Evolutionary conservation across 371 early-diverging fungal genomes (phyloP), one percentile per base, ranked within the genome.

Genomic region (Mycotypha africana): DNA sequence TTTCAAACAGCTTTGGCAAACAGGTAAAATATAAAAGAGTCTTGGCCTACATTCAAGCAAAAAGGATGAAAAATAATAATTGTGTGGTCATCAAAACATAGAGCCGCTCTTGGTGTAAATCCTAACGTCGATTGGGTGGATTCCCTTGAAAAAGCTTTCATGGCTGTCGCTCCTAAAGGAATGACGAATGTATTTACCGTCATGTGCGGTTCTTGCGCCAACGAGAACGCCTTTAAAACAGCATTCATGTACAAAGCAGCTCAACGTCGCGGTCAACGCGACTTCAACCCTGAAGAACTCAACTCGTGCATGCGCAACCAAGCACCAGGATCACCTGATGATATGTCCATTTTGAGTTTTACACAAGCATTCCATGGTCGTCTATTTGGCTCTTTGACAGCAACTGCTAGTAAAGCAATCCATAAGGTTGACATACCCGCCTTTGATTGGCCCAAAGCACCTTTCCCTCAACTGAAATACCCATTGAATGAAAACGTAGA

Each of bases 391-490:
- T 78, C 87, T 0, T 74, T 87, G 15, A 75, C 84, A 34, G 72
- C 86, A 5, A 87, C 88, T 1, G 69, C 76, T 14, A 81, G 80
- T 47, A 86, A 86, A 49, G 78, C 86, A 0, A 65, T 88, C 26
- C 86, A 88, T 54, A 86, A 86, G 51, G 45, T 84, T 11, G 85
- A 86, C 41, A 82, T 86, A 40, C 85, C 87, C 20, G 85, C 88
- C n/a, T 84, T 88, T 54, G 53, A 62, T 22, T 82, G 84, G 80
- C 81, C 82, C 9, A 64, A 73, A 31, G 73, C 76, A 19, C 54
- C 78, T 6, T 88, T 88, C 49, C 86, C 86, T 6, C 62, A 61
- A 19, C 73, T 78, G 33, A 74, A 67, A 33, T 86, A 84, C 41
- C 87, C 86, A 7, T 56, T 83, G 42, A 68, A 74, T 5, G 62